phyloP scores from a whole-genome alignment of 169 alveolate genomes.

The Plasmodium yoelii region DNA sequence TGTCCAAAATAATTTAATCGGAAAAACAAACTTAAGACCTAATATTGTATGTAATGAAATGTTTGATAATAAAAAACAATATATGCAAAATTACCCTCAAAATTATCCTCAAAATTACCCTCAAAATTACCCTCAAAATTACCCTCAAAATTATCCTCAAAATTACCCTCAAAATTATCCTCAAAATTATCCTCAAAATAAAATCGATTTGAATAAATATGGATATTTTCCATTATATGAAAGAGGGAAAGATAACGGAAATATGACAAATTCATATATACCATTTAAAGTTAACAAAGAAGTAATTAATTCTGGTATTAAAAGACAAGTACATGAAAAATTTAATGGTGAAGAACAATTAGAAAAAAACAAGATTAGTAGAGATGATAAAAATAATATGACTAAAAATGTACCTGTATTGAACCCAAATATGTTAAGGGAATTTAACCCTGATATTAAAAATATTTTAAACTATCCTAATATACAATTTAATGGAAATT shows the following conservation, averaged over 20 bases:
- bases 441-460: not conserved
- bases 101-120: not conserved
- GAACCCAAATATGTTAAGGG: not conserved
- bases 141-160: slow-evolving; percentile 5
- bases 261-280: slow-evolving; percentile 6
- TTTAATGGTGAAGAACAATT: not conserved
- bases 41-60: not conserved
- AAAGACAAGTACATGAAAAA: not conserved
- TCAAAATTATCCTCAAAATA: slow-evolving; percentile 6
- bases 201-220: slow-evolving; percentile 6
- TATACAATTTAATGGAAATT: not conserved
- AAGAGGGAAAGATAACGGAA: not conserved
- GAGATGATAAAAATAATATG: slow-evolving; percentile 12
- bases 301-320: not conserved
- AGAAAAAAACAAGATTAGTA: not conserved
- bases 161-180: not conserved
- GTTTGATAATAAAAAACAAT: not conserved
- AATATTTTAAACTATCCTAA: not conserved
- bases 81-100: slow-evolving; percentile 8
- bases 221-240: slow-evolving; percentile 3
- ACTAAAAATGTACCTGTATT: not conserved
- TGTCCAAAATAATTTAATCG: not conserved
- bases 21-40: slow-evolving; percentile 1
- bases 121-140: too few species aligned
- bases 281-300: slow-evolving; percentile 18